Base-by-base conservation (phyloP, 1,284 basidiomycete genomes). In the Pisolithus thermaeus region DNA sequence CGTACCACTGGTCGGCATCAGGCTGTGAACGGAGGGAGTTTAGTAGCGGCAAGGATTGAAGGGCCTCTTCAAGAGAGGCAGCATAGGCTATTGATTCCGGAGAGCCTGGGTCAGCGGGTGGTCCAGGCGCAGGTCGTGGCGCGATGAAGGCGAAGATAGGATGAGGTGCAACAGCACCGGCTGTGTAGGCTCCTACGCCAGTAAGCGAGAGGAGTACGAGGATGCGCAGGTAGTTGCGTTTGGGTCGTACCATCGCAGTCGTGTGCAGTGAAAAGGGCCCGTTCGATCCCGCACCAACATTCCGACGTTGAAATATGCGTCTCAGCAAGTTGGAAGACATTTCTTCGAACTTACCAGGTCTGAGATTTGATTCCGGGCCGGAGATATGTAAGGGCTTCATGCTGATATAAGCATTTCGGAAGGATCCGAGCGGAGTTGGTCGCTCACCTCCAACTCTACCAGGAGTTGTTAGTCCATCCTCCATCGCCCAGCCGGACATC, bases 11-110 rank as follows among this genome's bases (percentile, higher is more conserved):
- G 30, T 72, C 67, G 0, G 76, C 71, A 55, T 82, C 79, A 2
- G 70, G 63, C n/a, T 64, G 59, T 7, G 65, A 52, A 36, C 82
- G 73, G 47, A 85, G 75, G 36, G 75, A 65, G 32, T 74, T 66
- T 0, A 95, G 80, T 6, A 81, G 57, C 0, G 83, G 79, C 0
- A 96, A 74, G 1, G 73, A 67, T 55, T 90, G 84, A 5, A 97
- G 71, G 42, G 78, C 70, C 18, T 74, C 66, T 65, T 97, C 94
- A 49, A 96, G 74, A 18, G 72, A 65, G 9, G 73, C 73, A 5
- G 76, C 78, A 61, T 89, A 79, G 2, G 75, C 75, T 43, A 78
- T 69, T 0, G 87, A 83, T 58, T 84, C 79, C 0, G 80, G 76
- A 0, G 85, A 80, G 49, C 74, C 0, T n/a, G n/a, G 79, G 74